Conservation (phyloP, 140 eudicot species). For the Stevia rebaudiana region DNA sequence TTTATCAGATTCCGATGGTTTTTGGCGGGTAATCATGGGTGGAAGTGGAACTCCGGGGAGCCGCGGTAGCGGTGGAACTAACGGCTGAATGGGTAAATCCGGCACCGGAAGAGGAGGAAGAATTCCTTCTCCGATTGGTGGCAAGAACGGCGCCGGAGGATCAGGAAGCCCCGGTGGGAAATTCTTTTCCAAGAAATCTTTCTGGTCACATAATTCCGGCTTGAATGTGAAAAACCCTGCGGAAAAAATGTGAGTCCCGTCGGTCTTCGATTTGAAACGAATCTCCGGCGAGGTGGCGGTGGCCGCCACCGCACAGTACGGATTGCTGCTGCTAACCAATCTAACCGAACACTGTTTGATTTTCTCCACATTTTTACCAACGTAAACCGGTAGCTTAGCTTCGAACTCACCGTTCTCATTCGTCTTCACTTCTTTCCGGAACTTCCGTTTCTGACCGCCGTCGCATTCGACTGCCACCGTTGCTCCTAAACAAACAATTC, state of each 20-base stretch:
- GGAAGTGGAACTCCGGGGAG: slow-evolving; percentile 38
- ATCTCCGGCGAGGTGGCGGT: slow-evolving; percentile 51
- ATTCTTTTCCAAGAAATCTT: slow-evolving; percentile 21
- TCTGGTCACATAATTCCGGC: slow-evolving; percentile 55
- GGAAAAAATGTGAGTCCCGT: slow-evolving; percentile 59
- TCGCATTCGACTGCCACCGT: slow-evolving; percentile 65
- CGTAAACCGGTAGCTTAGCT: slow-evolving; percentile 49
- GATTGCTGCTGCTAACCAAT: slow-evolving; percentile 58
- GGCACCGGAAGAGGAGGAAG: slow-evolving; percentile 34
- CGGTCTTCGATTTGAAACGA: slow-evolving; percentile 48
- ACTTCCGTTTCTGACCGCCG: slow-evolving; percentile 12
- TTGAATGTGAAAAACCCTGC: slow-evolving; percentile 88
- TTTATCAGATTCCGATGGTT: background rate
- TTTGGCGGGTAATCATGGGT: slow-evolving; percentile 27
- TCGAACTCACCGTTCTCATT: slow-evolving; percentile 58
- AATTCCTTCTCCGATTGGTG: slow-evolving; percentile 19
- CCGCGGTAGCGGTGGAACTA: slow-evolving; percentile 30
- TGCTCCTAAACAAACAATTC: slow-evolving; percentile 46
- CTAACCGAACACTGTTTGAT: slow-evolving; percentile 51
- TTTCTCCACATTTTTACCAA: slow-evolving; percentile 40
- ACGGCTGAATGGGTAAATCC: slow-evolving; percentile 23
- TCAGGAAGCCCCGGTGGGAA: slow-evolving; percentile 32
- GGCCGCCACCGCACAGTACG: slow-evolving; percentile 68
- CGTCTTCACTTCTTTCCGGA: slow-evolving; percentile 54
- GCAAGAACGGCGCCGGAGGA: slow-evolving; percentile 36